Conservation (phyloP, 768 basidiomycete species). For the Leccinellum luteum region DNA sequence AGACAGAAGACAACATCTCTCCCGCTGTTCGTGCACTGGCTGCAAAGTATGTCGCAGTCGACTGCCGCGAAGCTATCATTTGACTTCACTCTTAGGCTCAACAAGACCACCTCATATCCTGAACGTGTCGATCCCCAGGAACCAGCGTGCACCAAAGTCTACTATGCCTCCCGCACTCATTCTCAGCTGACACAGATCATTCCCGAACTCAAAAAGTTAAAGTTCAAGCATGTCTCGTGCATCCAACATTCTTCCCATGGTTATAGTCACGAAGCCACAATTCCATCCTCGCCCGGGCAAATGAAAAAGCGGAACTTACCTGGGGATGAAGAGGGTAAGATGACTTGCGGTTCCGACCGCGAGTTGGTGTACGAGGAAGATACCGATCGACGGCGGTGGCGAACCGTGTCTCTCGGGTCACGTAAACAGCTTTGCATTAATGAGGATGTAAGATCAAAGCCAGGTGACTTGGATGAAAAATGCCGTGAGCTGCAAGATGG, state of each 20-base stretch:
- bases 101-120: conserved; percentile 3
- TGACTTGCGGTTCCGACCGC: background rate
- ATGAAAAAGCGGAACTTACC: conserved; percentile 21
- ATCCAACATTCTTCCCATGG: conserved; percentile 13
- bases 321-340: conserved; percentile 17
- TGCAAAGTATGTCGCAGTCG: conserved; percentile 53
- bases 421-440: conserved; percentile 93
- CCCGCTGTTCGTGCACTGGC: conserved; percentile 78
- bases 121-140: conserved; percentile 35
- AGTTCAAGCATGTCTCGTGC: conserved; percentile 38
- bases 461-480: conserved; percentile 78
- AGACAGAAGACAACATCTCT: conserved; percentile 58
- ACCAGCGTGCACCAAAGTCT: conserved; percentile 76
- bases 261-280: background rate
- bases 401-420: conserved; percentile 84
- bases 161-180: conserved; percentile 93
- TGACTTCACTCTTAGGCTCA: conserved; percentile 16
- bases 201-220: conserved; percentile 78
- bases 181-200: conserved; percentile 92
- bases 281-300: conserved; percentile 1
- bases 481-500: conserved; percentile 81
- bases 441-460: conserved; percentile 61
- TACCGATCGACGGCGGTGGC: conserved; percentile 33
- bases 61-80: background rate
- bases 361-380: conserved; percentile 1